Conservation (phyloP, 306 rosid species). For the Fagus crenata region DNA sequence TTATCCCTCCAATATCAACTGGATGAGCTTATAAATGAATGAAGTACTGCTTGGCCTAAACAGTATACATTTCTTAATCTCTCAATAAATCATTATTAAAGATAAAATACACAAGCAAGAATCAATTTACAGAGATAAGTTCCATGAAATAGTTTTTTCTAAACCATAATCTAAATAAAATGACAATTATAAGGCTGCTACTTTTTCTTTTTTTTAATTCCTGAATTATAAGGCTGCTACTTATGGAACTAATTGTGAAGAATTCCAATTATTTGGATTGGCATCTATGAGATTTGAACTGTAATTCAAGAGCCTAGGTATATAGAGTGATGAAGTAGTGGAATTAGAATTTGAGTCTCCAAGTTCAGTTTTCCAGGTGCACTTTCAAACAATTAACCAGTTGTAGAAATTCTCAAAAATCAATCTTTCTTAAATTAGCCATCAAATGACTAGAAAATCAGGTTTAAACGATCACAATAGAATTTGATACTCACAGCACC, state of each 20-base stretch:
- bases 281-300: not conserved
- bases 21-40: not conserved
- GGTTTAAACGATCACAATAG: slow-evolving; percentile 9
- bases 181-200: not conserved
- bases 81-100: not conserved
- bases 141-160: not conserved
- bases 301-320: not conserved
- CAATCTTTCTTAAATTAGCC: not conserved
- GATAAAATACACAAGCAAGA: not conserved
- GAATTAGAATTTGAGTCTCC: not conserved
- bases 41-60: not conserved
- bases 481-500: slow-evolving; percentile 70
- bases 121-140: not conserved
- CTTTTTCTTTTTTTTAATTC: too few relatives aligned
- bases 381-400: not conserved
- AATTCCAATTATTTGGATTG: not conserved
- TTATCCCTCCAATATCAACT: not conserved
- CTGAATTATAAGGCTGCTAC: not conserved
- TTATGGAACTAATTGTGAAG: not conserved
- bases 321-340: not conserved
- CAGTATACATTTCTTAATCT: not conserved
- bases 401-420: not conserved
- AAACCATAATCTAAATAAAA: not conserved
- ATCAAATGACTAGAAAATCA: slow-evolving; percentile 11
- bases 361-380: not conserved